Percentiles rank a stretch among this genome's conserved stretches.
Evolutionary conservation across 2,329 filamentous ascomycete genomes (phyloP).

Genomic region (Beauveria sp.): DNA sequence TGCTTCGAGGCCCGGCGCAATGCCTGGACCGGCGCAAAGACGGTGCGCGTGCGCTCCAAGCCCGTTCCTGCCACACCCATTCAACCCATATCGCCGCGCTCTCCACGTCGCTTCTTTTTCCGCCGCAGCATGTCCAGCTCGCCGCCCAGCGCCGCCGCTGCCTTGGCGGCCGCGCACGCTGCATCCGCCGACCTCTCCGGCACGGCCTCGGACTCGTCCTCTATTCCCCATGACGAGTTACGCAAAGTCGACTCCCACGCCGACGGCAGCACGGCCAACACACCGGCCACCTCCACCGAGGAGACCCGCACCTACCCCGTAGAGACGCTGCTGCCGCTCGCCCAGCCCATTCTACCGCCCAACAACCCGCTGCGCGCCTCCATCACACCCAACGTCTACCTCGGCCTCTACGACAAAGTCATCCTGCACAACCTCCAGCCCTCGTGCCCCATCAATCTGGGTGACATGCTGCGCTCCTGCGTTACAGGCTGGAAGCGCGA

Average conservation of each 20-base stretch:
- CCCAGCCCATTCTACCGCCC: slow-evolving; percentile 63
- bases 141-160: slow-evolving; percentile 23
- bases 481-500: slow-evolving; percentile 90
- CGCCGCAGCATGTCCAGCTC: slow-evolving; percentile 37
- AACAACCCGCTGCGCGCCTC: slow-evolving; percentile 69
- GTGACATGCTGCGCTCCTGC: slow-evolving; percentile 70
- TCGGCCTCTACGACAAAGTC: slow-evolving; percentile 83
- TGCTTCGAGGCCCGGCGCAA: slow-evolving; percentile 72
- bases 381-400: slow-evolving; percentile 67
- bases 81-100: slow-evolving; percentile 36
- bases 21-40: slow-evolving; percentile 75
- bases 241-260: slow-evolving; percentile 22
- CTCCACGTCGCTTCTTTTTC: slow-evolving; percentile 44
- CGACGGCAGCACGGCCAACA: slow-evolving; percentile 15
- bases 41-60: slow-evolving; percentile 46
- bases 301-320: slow-evolving; percentile 38
- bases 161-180: slow-evolving; percentile 16
- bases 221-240: slow-evolving; percentile 29
- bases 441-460: slow-evolving; percentile 79
- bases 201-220: slow-evolving; percentile 32
- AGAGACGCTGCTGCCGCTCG: slow-evolving; percentile 61
- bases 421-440: slow-evolving; percentile 74
- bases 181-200: slow-evolving; percentile 24
- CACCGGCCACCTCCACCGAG: slow-evolving; percentile 4
- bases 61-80: slow-evolving; percentile 30